Base-by-base conservation (phyloP, 306 rosid species). In the Trifolium dubium region DNA sequence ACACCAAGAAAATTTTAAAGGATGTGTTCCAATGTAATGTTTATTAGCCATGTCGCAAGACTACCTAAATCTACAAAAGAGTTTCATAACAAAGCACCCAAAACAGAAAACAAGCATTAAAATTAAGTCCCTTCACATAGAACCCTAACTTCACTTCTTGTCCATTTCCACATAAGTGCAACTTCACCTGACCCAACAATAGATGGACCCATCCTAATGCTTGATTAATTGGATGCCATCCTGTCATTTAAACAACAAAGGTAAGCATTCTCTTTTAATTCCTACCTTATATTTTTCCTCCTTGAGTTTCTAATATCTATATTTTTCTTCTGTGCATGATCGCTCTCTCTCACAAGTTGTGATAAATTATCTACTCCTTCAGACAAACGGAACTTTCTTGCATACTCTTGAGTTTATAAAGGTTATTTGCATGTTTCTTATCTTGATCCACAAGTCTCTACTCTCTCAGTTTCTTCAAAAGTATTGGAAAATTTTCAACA, bases 101-200 rank as follows among this genome's bases (percentile, higher is more conserved):
- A 75, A 51, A 10, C n/a, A 39, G 72, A 64, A 73, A 73, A 63
- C 5, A 74, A 12, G 63, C 58, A 29, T 44, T 18, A 62, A 9
- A 35, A 37, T 28, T 19, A 53, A 37, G 51, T 53, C 23, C 51
- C 19, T 53, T 19, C 51, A 11, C 50, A 35, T 18, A 37, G 35
- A 53, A 30, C 46, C 34, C 7, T 31, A 51, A 54, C 32, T 37
- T 71, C 13, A 54, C 50, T 39, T 14, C 15, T 12, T 44, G 50
- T 44, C 40, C 14, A 58, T 39, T 40, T 56, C 56, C 67, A 46
- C 17, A 19, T 60, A 15, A 17, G 12, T 32, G 69, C 58, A 61
- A 44, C 61, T 32, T 60, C 60, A 43, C 18, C 47, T 30, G 47
- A 73, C 44, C 50, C 53, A 39, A 28, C 28, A 40, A 39, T 23